Base-by-base conservation (phyloP, 1,284 basidiomycete genomes). In the Papiliotrema nemorosa region DNA sequence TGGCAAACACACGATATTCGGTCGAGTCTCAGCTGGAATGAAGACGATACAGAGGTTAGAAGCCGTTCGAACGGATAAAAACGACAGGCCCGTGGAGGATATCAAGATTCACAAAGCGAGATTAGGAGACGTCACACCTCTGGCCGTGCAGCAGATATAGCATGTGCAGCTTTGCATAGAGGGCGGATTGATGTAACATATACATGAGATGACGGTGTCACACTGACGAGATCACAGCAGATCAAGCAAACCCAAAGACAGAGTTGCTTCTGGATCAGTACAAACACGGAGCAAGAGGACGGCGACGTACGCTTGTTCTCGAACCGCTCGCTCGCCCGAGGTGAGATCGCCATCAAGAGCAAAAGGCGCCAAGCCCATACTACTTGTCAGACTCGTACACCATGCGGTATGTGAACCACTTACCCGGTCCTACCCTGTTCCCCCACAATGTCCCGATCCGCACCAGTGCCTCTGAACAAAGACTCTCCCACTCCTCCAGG, bases 1-100 rank as follows among this genome's bases (percentile, higher is more conserved):
- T 74, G 93, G 90, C 69, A 98, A 98, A 68, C 91, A 97, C 70
- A 92, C 89, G 1, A 90, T 93, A 59, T 94, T 94, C 64, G 90
- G 90, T 9, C 83, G 90, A 13, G 86, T 89, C 20, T 84, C 81
- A 66, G 79, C 83, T 20, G 90, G 90, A 2, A 92, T 93, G 84
- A 79, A 87, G 42, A 90, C 92, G 7, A 79, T 91, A 18, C 87
- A 91, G 55, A 53, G 75, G 35, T 57, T 76, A 49, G 75, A 75
- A 57, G 74, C 72, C 0, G 75, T 75, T 7, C 55, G 70, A 39
- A 74, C 72, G 9, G 75, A 76, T 54, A 57, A 55, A 10, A 67
- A 75, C 50, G 75, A 76, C 54, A 54, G 73, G 46, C 73, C 73
- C 9, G 59, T 73, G 5, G 73, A 75, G 55, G 69, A 74, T 47